Conservation (phyloP, 768 basidiomycete genomes). For the Phylloporus scabripes region DNA sequence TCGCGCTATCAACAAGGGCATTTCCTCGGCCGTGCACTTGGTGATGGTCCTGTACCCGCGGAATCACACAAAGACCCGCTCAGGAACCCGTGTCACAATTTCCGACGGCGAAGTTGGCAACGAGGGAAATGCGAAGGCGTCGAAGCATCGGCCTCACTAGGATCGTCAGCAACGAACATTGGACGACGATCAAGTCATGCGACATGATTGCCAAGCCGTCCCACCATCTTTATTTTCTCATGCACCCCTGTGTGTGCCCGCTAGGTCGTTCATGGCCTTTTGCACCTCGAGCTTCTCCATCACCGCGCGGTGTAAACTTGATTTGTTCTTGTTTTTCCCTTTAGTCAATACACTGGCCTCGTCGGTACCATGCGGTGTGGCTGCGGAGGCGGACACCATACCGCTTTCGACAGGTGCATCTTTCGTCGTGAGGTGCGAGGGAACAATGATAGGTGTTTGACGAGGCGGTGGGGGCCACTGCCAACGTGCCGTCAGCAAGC, state of each 20-base stretch:
- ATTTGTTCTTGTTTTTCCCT: slow-evolving; percentile 40
- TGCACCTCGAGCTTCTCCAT: slow-evolving; percentile 72
- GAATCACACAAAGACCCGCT: not conserved
- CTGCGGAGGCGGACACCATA: slow-evolving; percentile 2
- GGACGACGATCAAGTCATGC: not conserved
- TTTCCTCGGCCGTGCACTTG: not conserved
- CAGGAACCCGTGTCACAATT: not conserved
- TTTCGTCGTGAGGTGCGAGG: slow-evolving; percentile 50
- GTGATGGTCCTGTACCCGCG: not conserved
- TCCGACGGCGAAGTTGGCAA: not conserved
- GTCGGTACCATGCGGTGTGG: slow-evolving; percentile 10
- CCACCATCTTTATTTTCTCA: slow-evolving; percentile 10
- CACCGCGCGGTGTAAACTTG: slow-evolving; percentile 68
- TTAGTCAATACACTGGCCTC: slow-evolving; percentile 13
- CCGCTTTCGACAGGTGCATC: slow-evolving; percentile 16
- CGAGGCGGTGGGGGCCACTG: slow-evolving; percentile 86
- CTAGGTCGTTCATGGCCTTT: slow-evolving; percentile 55
- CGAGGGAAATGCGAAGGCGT: not conserved
- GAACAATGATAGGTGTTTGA: slow-evolving; percentile 72
- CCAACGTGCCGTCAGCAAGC: not conserved
- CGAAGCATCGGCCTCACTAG: not conserved
- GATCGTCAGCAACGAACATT: not conserved
- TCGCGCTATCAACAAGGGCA: not conserved
- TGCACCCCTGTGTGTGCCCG: slow-evolving; percentile 16
- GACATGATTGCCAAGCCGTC: not conserved